A percentile compares a stretch with the other conserved stretches of the same genome.
These are phyloP conservation scores for Nicotiana otophora DNA, from an alignment of 257 asterid genomes.

Conservation along the genomic window DNA sequence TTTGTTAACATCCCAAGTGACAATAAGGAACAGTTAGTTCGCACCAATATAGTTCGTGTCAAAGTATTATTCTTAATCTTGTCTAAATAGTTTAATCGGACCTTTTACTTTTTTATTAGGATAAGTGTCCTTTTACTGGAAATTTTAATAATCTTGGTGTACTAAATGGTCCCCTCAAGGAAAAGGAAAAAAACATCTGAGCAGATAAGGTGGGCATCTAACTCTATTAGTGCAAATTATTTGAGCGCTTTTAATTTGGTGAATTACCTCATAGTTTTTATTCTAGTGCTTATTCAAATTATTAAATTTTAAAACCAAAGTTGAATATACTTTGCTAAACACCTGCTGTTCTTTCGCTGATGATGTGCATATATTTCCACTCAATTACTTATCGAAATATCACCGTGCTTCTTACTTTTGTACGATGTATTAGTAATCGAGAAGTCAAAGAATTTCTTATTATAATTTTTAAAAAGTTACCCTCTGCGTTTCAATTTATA, in stretches of 20 bases:
- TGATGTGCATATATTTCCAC: not conserved
- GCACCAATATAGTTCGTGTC: not conserved
- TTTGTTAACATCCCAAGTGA: not conserved
- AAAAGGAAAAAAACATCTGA: not conserved
- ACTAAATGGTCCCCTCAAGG: not conserved
- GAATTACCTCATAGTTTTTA: not conserved
- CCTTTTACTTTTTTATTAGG: not conserved
- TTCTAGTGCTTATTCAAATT: not conserved
- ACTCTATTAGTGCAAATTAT: not conserved
- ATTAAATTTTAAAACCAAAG: not conserved
- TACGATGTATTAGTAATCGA: not conserved
- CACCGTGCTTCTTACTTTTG: not conserved
- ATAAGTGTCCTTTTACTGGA: not conserved
- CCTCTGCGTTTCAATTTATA: too few relatives aligned
- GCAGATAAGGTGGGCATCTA: not conserved
- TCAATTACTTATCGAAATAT: not conserved
- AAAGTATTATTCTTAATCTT: not conserved
- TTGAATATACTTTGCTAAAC: not conserved
- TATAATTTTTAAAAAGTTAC: too few relatives aligned
- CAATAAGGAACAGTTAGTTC: not conserved
- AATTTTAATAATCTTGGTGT: not conserved
- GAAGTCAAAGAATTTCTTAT: too few relatives aligned
- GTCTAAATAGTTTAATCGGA: not conserved
- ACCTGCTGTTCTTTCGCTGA: not conserved
- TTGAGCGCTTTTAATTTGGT: not conserved